Conservation (phyloP, 2,329 filamentous ascomycete species). For the Phialocephala sp. region DNA sequence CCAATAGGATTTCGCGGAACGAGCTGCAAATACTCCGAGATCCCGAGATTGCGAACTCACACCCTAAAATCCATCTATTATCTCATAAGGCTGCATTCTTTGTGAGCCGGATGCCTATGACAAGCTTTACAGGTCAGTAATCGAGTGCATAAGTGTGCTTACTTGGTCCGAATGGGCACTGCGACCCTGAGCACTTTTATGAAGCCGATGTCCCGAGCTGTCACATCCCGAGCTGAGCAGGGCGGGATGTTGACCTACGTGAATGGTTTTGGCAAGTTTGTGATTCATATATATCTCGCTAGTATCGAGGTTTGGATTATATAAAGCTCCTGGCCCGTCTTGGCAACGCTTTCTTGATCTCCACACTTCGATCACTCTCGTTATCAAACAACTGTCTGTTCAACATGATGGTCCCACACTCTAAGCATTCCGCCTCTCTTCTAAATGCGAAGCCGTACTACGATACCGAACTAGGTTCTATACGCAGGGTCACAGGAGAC, state of each 20-base stretch:
- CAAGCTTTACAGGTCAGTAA: neutral
- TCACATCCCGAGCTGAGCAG: neutral
- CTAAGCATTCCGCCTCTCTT: neutral
- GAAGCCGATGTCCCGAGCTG: neutral
- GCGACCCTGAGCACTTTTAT: neutral
- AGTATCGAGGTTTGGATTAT: neutral
- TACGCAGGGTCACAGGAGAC: neutral
- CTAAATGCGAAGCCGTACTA: neutral
- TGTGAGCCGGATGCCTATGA: neutral
- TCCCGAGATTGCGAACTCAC: neutral
- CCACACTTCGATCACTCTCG: neutral
- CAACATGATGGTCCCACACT: neutral
- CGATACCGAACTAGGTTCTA: neutral
- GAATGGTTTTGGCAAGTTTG: neutral
- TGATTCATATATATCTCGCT: neutral
- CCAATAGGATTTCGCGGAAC: neutral
- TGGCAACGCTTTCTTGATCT: neutral
- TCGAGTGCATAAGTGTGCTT: conserved; percentile 1
- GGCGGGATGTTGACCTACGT: neutral
- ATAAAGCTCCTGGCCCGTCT: neutral
- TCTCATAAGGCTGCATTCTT: neutral
- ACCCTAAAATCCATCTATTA: neutral
- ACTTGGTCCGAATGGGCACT: neutral
- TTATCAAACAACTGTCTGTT: neutral
- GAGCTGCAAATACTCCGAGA: neutral